These are phyloP conservation scores for Picea abies DNA, from an alignment of 83 land plant genomes.

Conservation along the genomic window DNA sequence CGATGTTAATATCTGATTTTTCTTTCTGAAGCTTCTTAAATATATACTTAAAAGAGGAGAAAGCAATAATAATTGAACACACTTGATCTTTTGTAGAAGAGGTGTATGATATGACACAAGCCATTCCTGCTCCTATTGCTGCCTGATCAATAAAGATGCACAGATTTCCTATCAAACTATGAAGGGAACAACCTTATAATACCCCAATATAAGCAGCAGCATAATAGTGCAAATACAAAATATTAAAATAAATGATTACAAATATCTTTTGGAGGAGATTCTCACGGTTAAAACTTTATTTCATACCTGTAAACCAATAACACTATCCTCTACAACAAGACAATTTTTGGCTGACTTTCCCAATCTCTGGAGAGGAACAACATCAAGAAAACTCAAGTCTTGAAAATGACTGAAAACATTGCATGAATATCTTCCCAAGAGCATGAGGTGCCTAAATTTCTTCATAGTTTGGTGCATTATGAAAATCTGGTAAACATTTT, in stretches of 20 bases:
- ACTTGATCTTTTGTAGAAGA: slow-evolving; percentile 74
- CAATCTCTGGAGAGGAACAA: slow-evolving; percentile 53
- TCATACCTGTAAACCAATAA: slow-evolving; percentile 90
- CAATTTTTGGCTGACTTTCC: slow-evolving; percentile 64
- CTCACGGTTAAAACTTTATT: background rate
- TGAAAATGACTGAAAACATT: background rate
- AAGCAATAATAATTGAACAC: background rate
- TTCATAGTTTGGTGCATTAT: background rate
- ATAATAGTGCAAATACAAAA: background rate
- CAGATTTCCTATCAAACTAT: no score
- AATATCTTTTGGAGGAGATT: background rate
- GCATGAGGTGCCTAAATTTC: background rate
- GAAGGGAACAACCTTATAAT: no score
- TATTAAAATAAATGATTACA: background rate
- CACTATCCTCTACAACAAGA: slow-evolving; percentile 94
- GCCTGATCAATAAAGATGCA: slow-evolving; percentile 44
- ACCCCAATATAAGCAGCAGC: slow-evolving; percentile 8
- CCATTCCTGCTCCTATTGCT: slow-evolving; percentile 68
- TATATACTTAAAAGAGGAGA: background rate
- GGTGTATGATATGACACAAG: slow-evolving; percentile 66
- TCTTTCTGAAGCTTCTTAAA: background rate
- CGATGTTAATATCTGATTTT: background rate
- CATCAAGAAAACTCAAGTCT: background rate
- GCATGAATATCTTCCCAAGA: background rate
- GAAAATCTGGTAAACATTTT: background rate